Base-by-base conservation (phyloP, 192 early-diverging fungal genomes). In the Linnemannia exigua region DNA sequence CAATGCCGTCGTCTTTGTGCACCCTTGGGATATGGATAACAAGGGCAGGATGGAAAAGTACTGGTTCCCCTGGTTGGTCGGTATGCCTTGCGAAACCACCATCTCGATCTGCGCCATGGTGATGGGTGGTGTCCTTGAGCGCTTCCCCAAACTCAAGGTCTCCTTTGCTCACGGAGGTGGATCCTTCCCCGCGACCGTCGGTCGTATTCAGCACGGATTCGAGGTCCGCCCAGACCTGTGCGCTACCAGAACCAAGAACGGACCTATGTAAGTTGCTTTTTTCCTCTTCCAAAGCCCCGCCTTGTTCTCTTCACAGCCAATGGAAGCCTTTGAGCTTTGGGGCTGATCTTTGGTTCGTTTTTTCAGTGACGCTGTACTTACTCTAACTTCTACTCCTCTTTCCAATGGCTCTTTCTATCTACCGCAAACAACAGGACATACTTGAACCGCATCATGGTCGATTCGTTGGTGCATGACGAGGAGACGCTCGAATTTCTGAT, bases 161-260 rank as follows among this genome's bases (percentile, higher is more conserved):
- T 91, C 91, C 19, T 91, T 94, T 84, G 93, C 93, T 1, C 93
- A 94, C 77, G 93, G 93, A 33, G 93, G 93, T 35, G 93, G 93
- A 28, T 90, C 92, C 7, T 94, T 93, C 80, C 93, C 92, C 28
- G 93, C 79, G 36, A 94, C 93, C 0, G 74, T 94, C 17, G 93
- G 93, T 58, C 84, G 93, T n/a, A 94, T 94, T 70, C 91, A 91
- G 41, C 93, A 94, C 63, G 93, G 93, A 20, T 93, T 89, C 82
- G 87, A 93, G 28, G 91, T 91, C 38, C 89, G 93, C 25, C 93
- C 93, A n/a, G 93, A 94, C 75, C 76, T 94, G 68, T 89, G 88
- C 54, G 93, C 93, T 20, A 91, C 89, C 14, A 81, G 75, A 38
- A 92, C 88, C 73, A 91, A 93, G 81, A 79, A 88, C 50, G 79